Evolutionary conservation across 768 basidiomycete genomes (phyloP).

Genomic region (Mycena latifolia): DNA sequence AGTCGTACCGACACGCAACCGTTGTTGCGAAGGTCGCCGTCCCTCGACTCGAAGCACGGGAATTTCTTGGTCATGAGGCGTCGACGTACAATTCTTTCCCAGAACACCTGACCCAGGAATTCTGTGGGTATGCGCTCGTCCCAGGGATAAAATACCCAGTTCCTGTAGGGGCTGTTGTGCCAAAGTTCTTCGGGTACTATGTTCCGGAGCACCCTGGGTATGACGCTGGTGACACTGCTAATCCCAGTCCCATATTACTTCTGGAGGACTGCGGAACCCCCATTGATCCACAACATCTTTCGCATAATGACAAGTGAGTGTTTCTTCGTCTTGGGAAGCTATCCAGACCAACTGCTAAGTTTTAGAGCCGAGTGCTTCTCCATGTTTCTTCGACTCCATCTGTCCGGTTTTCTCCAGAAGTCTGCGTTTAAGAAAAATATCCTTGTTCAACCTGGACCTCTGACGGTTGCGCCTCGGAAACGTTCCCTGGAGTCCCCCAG

Average conservation of each 20-base stretch:
- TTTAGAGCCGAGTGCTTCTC: constrained; percentile 43
- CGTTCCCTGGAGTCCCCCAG: constrained; percentile 46
- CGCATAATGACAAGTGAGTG: constrained; percentile 31
- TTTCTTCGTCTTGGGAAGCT: neutral
- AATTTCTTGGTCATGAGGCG: constrained; percentile 47
- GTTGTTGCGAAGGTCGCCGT: constrained; percentile 54
- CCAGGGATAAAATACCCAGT: constrained; percentile 45
- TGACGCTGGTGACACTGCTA: constrained; percentile 9
- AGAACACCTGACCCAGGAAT: constrained; percentile 47
- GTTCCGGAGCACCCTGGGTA: constrained; percentile 26
- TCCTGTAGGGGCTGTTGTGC: constrained; percentile 55
- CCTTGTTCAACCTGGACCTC: constrained; percentile 56
- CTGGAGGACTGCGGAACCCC: constrained; percentile 61
- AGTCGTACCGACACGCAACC: constrained; percentile 36
- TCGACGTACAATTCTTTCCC: constrained; percentile 48
- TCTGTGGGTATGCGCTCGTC: constrained; percentile 49
- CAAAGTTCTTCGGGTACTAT: constrained; percentile 67
- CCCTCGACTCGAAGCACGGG: constrained; percentile 39
- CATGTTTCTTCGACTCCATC: constrained; percentile 56
- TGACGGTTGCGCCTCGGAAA: constrained; percentile 44
- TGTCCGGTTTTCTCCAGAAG: constrained; percentile 52
- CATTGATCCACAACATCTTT: constrained; percentile 42
- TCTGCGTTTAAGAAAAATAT: constrained; percentile 59
- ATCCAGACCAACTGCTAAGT: neutral
- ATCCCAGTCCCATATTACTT: constrained; percentile 56